Conservation (phyloP, 257 asterid genomes). For the Solanum sejunctum region DNA sequence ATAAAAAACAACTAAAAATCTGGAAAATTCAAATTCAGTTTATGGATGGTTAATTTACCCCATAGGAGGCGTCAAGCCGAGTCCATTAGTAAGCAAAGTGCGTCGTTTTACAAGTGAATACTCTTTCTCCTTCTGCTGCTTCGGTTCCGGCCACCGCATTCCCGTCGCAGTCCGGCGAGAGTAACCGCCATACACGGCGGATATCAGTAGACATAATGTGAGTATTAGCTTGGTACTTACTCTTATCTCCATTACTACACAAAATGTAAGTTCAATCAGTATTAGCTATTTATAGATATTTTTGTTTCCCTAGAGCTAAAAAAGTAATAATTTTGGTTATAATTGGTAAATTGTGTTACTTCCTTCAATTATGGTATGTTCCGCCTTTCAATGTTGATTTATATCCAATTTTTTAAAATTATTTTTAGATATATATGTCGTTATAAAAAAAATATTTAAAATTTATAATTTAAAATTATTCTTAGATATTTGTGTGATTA, state of each 20-base stretch:
- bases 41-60: constrained; percentile 9
- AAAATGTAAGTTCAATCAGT: background rate
- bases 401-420: no score
- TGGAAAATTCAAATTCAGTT: background rate
- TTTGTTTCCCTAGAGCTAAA: no score
- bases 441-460: no score
- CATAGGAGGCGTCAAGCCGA: constrained; percentile 45
- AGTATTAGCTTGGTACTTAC: background rate
- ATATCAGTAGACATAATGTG: background rate
- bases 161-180: background rate
- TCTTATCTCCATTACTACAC: background rate
- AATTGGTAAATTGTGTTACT: no score
- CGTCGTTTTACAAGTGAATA: background rate
- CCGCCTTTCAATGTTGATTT: no score
- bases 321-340: no score
- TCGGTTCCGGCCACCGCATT: background rate
- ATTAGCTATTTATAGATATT: background rate
- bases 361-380: no score
- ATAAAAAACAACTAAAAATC: background rate
- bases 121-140: background rate
- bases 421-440: no score
- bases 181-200: background rate
- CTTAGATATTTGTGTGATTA: no score
- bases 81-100: constrained; percentile 30
- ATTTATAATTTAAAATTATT: no score